Evolutionary conservation across 73 alveolate species (phyloP), one percentile per base, ranked within the genome.

Genomic region (Breviolum minutum): DNA sequence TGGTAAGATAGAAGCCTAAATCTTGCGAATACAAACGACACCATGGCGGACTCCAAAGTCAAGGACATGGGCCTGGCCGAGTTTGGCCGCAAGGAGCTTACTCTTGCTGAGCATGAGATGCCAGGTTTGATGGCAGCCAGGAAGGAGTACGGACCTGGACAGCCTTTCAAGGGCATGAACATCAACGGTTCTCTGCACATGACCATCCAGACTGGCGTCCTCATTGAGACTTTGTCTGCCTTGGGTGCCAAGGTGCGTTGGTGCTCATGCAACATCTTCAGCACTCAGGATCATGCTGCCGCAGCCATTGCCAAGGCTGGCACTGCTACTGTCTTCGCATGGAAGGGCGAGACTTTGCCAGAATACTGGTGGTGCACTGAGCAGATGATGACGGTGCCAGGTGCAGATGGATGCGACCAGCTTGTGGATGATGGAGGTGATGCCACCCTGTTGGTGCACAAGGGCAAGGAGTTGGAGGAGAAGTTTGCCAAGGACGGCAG

Each of bases 401-500:
- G 99, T 81, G 99, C 99, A 26, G 99, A 99, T 74, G 99, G 99
- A 77, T 99, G 99, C 29, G 99, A 99, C 97, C 95, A 99, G 96
- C 97, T 99, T 62, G 99, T 99, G 90, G 99, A 99, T 98, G 99
- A 99, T 81, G 99, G 99, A 95, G 99, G 99, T 97, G 99, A 99
- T 97, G 99, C 99, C 99, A 99, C 99, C n/a, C 99, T 99, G 98
- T 99, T 99, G 99, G 93, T 99, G 95, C 99, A 99, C 99, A 99
- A 99, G 99, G 99, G 99, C 83, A 99, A 99, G 96, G 99, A 99
- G 99, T 99, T 90, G 88, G 93, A 85, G 99, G 83, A 84, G 89
- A 96, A 81, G 99, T 99, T 95, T 99, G 99, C 96, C 99, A 99
- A 99, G 95, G 99, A 96, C 95, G 99, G 99, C 71, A 99, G 99